Evolutionary conservation across 2,329 filamentous ascomycete species (phyloP).

Genomic region (Tothia fuscella): DNA sequence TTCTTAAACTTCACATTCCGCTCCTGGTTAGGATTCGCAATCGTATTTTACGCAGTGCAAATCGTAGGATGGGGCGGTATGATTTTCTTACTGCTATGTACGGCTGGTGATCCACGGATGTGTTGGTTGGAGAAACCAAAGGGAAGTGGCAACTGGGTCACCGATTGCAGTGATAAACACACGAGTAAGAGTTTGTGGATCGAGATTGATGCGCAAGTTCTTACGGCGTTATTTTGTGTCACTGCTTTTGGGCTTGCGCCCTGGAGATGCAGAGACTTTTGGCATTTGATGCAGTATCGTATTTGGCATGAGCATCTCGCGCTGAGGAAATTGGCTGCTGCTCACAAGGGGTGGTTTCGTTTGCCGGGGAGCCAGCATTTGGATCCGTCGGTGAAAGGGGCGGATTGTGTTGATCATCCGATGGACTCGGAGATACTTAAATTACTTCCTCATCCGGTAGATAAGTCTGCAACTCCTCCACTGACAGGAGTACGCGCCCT

Average conservation of each 20-base stretch:
- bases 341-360: conserved; percentile 66
- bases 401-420: background rate
- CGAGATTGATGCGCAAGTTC: conserved; percentile 70
- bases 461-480: conserved; percentile 48
- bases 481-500: conserved; percentile 58
- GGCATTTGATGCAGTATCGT: conserved; percentile 57
- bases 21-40: conserved; percentile 60
- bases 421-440: conserved; percentile 31
- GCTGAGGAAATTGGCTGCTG: conserved; percentile 57
- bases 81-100: conserved; percentile 63
- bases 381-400: conserved; percentile 31
- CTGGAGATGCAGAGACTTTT: conserved; percentile 74
- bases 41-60: conserved; percentile 69
- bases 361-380: conserved; percentile 51
- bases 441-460: conserved; percentile 50
- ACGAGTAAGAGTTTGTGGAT: conserved; percentile 72
- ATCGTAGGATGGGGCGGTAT: conserved; percentile 84
- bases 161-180: conserved; percentile 54
- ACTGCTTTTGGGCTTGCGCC: conserved; percentile 75
- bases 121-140: too few species aligned
- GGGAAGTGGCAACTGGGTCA: too few species aligned
- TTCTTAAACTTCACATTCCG: conserved; percentile 45
- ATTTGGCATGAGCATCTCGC: conserved; percentile 43
- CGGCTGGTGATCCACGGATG: too few species aligned
- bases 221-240: conserved; percentile 76